Conservation (phyloP, 306 rosid species). For the Corylus avellana region DNA sequence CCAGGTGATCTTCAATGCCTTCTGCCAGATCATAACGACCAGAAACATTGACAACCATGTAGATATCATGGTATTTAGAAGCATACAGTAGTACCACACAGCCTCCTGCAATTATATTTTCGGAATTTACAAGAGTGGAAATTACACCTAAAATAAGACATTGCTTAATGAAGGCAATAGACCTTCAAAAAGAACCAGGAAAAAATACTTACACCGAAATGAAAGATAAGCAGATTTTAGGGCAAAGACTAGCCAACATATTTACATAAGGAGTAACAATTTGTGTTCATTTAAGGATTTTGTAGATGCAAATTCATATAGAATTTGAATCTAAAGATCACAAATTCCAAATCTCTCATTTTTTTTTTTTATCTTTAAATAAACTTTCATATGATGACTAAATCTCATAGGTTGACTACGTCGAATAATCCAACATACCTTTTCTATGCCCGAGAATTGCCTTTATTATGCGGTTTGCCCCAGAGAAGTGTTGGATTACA, state of each 20-base stretch:
- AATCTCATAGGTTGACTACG: not conserved
- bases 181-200: no score
- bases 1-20: conserved; percentile 54
- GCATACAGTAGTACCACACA: conserved; percentile 71
- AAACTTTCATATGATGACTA: not conserved
- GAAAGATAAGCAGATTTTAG: no score
- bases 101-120: conserved; percentile 54
- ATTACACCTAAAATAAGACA: not conserved
- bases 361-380: not conserved
- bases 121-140: not conserved
- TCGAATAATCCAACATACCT: conserved; percentile 47
- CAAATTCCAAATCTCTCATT: not conserved
- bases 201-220: not conserved
- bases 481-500: conserved; percentile 57
- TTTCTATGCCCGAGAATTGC: conserved; percentile 81
- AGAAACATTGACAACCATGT: conserved; percentile 65
- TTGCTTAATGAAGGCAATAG: not conserved
- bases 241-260: no score
- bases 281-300: not conserved
- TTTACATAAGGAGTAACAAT: not conserved
- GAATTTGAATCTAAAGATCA: not conserved
- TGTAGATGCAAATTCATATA: not conserved
- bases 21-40: conserved; percentile 66
- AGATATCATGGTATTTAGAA: conserved; percentile 57
- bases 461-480: conserved; percentile 42